These are phyloP conservation scores for Pascua sp. DNA, from an alignment of 1,284 basidiomycete genomes.

Conservation along the genomic window DNA sequence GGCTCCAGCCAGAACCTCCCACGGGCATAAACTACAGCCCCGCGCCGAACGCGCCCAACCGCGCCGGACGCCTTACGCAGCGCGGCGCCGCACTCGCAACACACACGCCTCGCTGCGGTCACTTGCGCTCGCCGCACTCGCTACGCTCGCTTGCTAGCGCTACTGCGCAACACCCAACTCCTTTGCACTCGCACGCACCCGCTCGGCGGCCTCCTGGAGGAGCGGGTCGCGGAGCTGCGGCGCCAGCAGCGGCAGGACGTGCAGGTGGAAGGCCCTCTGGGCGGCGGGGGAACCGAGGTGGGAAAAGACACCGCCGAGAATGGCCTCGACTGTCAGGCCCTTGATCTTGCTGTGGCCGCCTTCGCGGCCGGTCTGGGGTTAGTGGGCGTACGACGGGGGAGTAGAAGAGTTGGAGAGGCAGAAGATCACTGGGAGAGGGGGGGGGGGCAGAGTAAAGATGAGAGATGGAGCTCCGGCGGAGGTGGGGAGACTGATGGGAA, in stretches of 20 bases:
- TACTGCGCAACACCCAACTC: constrained; percentile 7
- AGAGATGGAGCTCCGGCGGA: too few relatives aligned
- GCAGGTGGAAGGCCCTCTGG: constrained; percentile 45
- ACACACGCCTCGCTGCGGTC: too few relatives aligned
- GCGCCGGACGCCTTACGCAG: too few relatives aligned
- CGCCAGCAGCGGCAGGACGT: constrained; percentile 37
- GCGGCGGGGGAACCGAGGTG: constrained; percentile 46
- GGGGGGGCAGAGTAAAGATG: too few relatives aligned
- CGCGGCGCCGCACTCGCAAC: neutral
- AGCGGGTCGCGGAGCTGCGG: constrained; percentile 38
- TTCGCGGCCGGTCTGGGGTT: constrained; percentile 25
- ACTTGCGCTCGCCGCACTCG: neutral
- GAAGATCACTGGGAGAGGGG: too few relatives aligned
- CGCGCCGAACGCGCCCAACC: too few relatives aligned
- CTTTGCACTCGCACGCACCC: constrained; percentile 18
- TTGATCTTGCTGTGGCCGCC: constrained; percentile 27
- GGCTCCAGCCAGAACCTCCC: too few relatives aligned
- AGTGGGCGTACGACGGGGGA: neutral
- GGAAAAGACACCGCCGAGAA: constrained; percentile 44
- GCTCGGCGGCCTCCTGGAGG: constrained; percentile 30
- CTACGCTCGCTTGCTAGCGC: neutral
- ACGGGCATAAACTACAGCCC: too few relatives aligned
- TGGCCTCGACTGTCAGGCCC: constrained; percentile 42
- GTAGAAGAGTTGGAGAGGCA: neutral
- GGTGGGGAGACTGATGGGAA: too few relatives aligned